phyloP scores from a whole-genome alignment of 2,329 filamentous ascomycete species.

The Fusarium camptoceras region DNA sequence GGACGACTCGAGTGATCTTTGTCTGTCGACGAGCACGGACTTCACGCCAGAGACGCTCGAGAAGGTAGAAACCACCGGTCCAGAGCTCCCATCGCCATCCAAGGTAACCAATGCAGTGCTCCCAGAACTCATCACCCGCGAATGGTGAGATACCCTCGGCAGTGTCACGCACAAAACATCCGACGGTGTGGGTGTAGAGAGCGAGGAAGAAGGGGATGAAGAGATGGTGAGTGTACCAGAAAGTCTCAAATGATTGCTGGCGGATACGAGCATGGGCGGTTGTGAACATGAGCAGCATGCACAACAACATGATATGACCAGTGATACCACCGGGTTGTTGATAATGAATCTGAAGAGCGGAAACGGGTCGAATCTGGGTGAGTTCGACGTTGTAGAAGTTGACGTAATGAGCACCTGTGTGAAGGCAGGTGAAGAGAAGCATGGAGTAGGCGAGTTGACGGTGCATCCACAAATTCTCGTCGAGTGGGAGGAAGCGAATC shows the following conservation, averaged over 20 bases:
- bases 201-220: slow-evolving; percentile 95
- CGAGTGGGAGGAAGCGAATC: slow-evolving; percentile 88
- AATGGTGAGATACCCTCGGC: slow-evolving; percentile 81
- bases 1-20: slow-evolving; percentile 91
- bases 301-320: slow-evolving; percentile 97
- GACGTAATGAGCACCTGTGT: slow-evolving; percentile 88
- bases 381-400: slow-evolving; percentile 98
- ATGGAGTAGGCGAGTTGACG: slow-evolving; percentile 92
- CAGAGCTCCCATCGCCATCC: slow-evolving; percentile 98
- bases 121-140: slow-evolving; percentile 84
- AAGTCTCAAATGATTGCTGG: slow-evolving; percentile 97
- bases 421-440: slow-evolving; percentile 82
- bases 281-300: slow-evolving; percentile 98
- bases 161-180: slow-evolving; percentile 94
- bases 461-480: slow-evolving; percentile 98
- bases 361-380: slow-evolving; percentile 81
- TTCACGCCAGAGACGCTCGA: slow-evolving; percentile 92
- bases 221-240: slow-evolving; percentile 99
- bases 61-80: slow-evolving; percentile 85
- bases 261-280: slow-evolving; percentile 93
- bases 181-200: slow-evolving; percentile 94
- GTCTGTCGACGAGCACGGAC: slow-evolving; percentile 85
- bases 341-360: slow-evolving; percentile 92
- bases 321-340: slow-evolving; percentile 89
- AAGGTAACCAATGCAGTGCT: slow-evolving; percentile 92